Base-by-base conservation (phyloP, 345 rosid species). In the Zanthoxylum bungeanum region DNA sequence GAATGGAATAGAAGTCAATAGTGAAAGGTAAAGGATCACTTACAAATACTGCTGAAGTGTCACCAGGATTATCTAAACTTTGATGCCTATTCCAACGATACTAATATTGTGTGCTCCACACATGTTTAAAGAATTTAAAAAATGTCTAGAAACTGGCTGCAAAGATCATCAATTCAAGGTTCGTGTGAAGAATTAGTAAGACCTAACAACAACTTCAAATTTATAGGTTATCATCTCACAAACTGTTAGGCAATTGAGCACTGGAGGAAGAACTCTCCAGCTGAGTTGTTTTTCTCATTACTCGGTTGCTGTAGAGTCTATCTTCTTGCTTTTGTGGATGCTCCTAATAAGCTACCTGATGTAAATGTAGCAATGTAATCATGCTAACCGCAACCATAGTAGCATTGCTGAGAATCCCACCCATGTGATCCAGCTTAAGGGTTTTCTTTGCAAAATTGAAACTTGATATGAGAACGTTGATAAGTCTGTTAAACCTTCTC, bases 341-440 rank as follows among this genome's bases (percentile, higher is more conserved):
- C 40, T 84, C 88, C 61, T 67, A 80, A 50, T 69, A 61, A 57
- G 88, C 78, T 28, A 78, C 76, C 69, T 83, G 90, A 62, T 86
- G 94, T 72, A 89, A 80, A 77, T 87, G 93, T 73, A 92, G 72
- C 86, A 92, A 73, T 11, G 96, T 86, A 46, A 91, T 71, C 98
- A 92, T 83, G 68, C 96, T 89, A 37, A 95, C 68, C 0, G 97
- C 86, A 64, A 95, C 85, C 52, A 92, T 62, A 68, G 98, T 94
- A 65, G 93, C 89, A 78, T 88, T 92, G 39, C 97, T 89, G 28
- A 95, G 78, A 55, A 89, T 50, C 49, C 94, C 93, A 66, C 91
- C 89, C 79, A 84, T 70, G 50, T 84, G 84, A 71, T 85, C 84
- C 77, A 85, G 68, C 46, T 81, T 83, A 69, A 95, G 77, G 31